Base-by-base conservation (phyloP, 495 filamentous ascomycete species). In the Amorphotheca resinae region DNA sequence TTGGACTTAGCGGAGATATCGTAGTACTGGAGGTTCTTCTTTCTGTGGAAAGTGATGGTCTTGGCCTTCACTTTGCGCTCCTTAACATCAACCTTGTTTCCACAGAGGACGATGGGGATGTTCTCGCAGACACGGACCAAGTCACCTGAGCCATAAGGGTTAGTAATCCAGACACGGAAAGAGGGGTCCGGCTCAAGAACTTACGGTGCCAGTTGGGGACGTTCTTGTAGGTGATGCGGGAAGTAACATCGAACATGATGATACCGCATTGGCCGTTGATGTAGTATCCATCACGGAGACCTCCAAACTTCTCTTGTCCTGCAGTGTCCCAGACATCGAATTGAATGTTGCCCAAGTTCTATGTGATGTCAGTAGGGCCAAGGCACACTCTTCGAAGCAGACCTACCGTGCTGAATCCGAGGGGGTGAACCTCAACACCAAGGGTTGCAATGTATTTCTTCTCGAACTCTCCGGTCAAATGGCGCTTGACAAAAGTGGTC, bases 11-110 rank as follows among this genome's bases (percentile, higher is more conserved):
- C 93, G 36, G 86, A 94, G 63, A 99, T 99, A 51, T 99, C 93
- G 76, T 99, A 99, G 79, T 99, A 99, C 67, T 99, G 93, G 14
- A 99, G 79, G 71, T 96, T 96, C 82, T 99, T 99, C 80, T 99
- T 99, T 62, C 93, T 88, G 74, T 99, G 93, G 84, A 99, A 99
- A 50, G 93, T 99, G 72, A 99, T 99, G 58, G 91, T 93, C 84
- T 99, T 99, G 55, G 93, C 93, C 78, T 99, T 99, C 58, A 99
- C 93, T 71, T 99, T 99, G 64, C 93, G 84, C 79, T 98, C 93
- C 80, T 99, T 99, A 50, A 99, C 93, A 56, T 99, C 93, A 65
- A 99, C 93, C 77, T 99, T 99, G 82, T 99, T 99, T 66, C 93
- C 93, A 64, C 75, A 81, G 44, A 99, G 82, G 53, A 96, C 93